These are phyloP conservation scores for Xylariomycetidae sp. DNA, from an alignment of 2,329 filamentous ascomycete genomes.

Conservation along the genomic window DNA sequence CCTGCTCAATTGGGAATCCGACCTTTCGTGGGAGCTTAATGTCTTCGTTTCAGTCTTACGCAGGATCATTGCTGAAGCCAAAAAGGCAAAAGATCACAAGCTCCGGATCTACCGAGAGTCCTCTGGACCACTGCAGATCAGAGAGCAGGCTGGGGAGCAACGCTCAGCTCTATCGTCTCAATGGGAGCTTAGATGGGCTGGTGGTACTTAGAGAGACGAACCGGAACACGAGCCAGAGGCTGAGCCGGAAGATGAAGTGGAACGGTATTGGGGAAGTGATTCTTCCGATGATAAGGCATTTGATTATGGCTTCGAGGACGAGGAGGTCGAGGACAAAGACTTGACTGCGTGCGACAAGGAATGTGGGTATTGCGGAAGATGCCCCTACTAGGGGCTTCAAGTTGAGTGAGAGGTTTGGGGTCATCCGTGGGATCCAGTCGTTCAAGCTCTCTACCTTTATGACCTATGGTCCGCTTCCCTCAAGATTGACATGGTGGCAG, in stretches of 20 bases:
- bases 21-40: constrained; percentile 12
- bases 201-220: background rate
- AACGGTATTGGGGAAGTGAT: no score
- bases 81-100: constrained; percentile 14
- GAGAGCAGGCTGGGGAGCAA: constrained; percentile 11
- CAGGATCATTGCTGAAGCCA: constrained; percentile 13
- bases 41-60: constrained; percentile 13
- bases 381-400: no score
- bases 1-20: constrained; percentile 13
- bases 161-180: constrained; percentile 13
- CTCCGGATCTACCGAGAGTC: constrained; percentile 15
- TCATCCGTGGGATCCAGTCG: no score
- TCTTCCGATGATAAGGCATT: no score
- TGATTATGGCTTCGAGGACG: no score
- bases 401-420: no score
- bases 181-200: constrained; percentile 16
- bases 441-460: no score
- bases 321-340: no score
- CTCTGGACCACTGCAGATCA: constrained; percentile 15
- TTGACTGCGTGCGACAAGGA: no score
- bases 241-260: constrained; percentile 6
- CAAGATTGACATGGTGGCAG: no score
- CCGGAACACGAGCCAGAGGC: constrained; percentile 2
- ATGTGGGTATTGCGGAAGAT: no score
- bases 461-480: no score